These are phyloP conservation scores for Tolypocladium capitatum DNA, from an alignment of 2,329 filamentous ascomycete species.

Conservation along the genomic window DNA sequence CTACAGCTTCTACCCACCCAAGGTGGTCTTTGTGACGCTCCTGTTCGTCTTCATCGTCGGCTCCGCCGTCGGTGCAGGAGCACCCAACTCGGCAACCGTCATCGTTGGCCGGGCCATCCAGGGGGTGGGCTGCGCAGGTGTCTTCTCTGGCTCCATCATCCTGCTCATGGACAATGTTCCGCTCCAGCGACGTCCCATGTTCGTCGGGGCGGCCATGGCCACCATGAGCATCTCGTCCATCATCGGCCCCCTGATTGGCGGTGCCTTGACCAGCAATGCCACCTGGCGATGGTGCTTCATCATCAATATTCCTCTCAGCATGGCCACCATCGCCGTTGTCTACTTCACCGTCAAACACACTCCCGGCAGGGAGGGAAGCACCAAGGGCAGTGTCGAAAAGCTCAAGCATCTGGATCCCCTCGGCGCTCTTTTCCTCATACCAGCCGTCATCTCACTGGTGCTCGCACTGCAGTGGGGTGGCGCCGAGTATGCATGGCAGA, in stretches of 20 bases:
- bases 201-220: background rate
- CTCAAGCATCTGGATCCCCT: constrained; percentile 13
- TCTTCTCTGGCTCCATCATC: constrained; percentile 18
- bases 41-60: constrained; percentile 13
- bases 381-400: background rate
- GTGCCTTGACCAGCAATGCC: constrained; percentile 10
- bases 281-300: constrained; percentile 18
- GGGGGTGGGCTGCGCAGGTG: constrained; percentile 21
- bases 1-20: constrained; percentile 15
- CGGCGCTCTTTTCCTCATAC: constrained; percentile 3
- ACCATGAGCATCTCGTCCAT: constrained; percentile 7
- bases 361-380: background rate
- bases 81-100: constrained; percentile 17
- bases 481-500: constrained; percentile 26
- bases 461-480: constrained; percentile 32
- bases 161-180: constrained; percentile 3
- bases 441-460: constrained; percentile 11
- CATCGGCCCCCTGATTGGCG: constrained; percentile 8
- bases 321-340: constrained; percentile 13
- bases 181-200: constrained; percentile 1
- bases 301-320: constrained; percentile 16
- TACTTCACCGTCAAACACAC: constrained; percentile 2
- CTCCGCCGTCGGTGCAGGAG: constrained; percentile 10
- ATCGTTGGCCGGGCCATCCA: constrained; percentile 25
- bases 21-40: constrained; percentile 11